These are phyloP conservation scores for Aspergillus asperescens DNA, from an alignment of 495 filamentous ascomycete genomes.

Conservation along the genomic window DNA sequence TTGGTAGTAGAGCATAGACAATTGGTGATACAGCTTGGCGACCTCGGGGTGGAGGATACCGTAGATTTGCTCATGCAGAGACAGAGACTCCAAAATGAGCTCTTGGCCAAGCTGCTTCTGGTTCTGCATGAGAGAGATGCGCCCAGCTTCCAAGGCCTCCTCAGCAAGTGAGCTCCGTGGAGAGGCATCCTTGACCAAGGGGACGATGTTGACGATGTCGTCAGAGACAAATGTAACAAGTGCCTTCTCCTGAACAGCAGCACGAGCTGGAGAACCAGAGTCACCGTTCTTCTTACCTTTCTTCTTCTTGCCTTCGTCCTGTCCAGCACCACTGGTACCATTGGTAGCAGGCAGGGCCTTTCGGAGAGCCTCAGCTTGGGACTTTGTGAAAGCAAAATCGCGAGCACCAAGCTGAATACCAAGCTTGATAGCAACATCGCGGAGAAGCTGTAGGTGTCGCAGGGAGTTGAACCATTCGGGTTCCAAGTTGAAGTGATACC, in stretches of 20 bases:
- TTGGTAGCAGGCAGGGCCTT: slow-evolving; percentile 34
- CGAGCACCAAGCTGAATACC: slow-evolving; percentile 83
- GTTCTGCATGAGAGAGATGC: slow-evolving; percentile 88
- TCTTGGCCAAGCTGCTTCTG: slow-evolving; percentile 96
- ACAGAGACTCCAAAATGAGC: slow-evolving; percentile 88
- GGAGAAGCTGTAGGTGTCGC: slow-evolving; percentile 76
- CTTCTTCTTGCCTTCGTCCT: slow-evolving; percentile 69
- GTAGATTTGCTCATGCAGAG: slow-evolving; percentile 97
- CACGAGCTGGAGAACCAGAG: slow-evolving; percentile 48
- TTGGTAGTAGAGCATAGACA: slow-evolving; percentile 93
- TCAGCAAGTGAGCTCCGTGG: slow-evolving; percentile 86
- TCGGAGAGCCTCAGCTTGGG: slow-evolving; percentile 29
- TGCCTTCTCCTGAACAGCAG: slow-evolving; percentile 34
- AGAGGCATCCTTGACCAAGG: slow-evolving; percentile 87
- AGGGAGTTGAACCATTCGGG: slow-evolving; percentile 59
- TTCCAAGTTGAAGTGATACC: slow-evolving; percentile 72
- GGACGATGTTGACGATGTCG: slow-evolving; percentile 86
- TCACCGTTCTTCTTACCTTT: slow-evolving; percentile 60
- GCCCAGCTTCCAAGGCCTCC: slow-evolving; percentile 91
- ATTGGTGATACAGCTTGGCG: slow-evolving; percentile 85
- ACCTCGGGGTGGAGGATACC: slow-evolving; percentile 97
- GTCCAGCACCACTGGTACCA: slow-evolving; percentile 34
- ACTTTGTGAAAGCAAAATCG: slow-evolving; percentile 67
- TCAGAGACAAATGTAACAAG: slow-evolving; percentile 66
- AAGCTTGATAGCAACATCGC: slow-evolving; percentile 83